A percentile compares a stretch with the other conserved stretches of the same genome.
Evolutionary conservation across 345 rosid species (phyloP).

Genomic region (Lagerstroemia speciosa): DNA sequence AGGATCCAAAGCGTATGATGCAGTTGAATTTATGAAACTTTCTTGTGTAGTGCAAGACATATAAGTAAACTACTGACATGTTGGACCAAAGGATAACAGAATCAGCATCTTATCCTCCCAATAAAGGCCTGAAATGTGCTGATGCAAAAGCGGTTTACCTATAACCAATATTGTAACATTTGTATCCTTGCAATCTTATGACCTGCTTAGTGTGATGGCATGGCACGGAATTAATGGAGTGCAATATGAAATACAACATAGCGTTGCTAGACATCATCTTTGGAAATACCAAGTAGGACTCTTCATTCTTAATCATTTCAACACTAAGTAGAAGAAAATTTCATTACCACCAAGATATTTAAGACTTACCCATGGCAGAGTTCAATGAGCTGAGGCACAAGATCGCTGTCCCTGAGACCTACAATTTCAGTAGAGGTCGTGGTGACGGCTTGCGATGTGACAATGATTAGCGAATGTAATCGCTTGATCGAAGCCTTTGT

Average conservation of each 20-base stretch:
- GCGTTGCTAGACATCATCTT: too few species aligned
- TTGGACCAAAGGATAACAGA: not conserved
- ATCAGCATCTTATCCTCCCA: not conserved
- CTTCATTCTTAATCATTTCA: not conserved
- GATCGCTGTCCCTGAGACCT: constrained; percentile 74
- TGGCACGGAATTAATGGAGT: not conserved
- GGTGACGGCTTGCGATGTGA: constrained; percentile 81
- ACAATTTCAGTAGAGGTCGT: constrained; percentile 80
- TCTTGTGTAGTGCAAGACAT: not conserved
- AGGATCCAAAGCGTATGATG: not conserved
- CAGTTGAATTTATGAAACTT: not conserved
- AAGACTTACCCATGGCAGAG: constrained; percentile 78
- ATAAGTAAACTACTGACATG: not conserved
- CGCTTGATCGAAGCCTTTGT: constrained; percentile 65
- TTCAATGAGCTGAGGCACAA: constrained; percentile 85
- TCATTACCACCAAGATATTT: not conserved
- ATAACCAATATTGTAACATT: not conserved
- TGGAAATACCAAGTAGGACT: too few species aligned
- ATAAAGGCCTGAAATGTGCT: not conserved
- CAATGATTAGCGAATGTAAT: constrained; percentile 67
- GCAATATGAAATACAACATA: too few species aligned
- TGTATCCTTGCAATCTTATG: not conserved
- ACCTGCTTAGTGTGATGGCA: not conserved
- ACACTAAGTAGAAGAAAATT: not conserved
- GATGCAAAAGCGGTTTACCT: not conserved